Base-by-base conservation (phyloP, 108 stramenopile species). In the Discostella pseudostelligera region DNA sequence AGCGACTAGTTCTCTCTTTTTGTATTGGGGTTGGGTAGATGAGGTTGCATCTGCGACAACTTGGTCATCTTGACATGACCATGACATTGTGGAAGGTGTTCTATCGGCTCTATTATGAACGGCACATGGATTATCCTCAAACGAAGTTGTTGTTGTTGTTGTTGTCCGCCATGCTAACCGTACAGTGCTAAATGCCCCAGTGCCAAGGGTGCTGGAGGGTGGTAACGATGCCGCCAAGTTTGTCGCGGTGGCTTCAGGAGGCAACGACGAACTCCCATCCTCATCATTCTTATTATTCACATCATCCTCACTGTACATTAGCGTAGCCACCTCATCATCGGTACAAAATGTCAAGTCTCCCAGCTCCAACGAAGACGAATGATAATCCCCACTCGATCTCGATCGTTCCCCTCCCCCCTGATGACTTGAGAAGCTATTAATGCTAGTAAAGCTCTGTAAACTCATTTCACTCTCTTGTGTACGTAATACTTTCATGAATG, bases 1-100 rank as follows among this genome's bases (percentile, higher is more conserved):
- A 4, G 93, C 93, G 8, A 91, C 89, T 6, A 88, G 65, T 17
- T 89, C 79, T 36, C 83, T 88, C 39, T 80, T 67, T 11, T 39
- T 60, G 39, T 40, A 32, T 32, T 5, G 32, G 5, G 4, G 32
- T 32, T 3, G 32, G 32, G 32, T 32, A 4, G 32, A 32, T 5
- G 5, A 3, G 32, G 32, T 32, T n/a, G n/a, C n/a, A n/a, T n/a
- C n/a, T n/a, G n/a, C n/a, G n/a, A n/a, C n/a, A n/a, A n/a, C n/a
- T n/a, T n/a, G n/a, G n/a, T n/a, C n/a, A n/a, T n/a, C n/a, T n/a
- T n/a, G n/a, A n/a, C n/a, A n/a, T n/a, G n/a, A n/a, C n/a, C n/a
- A n/a, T n/a, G n/a, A n/a, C n/a, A n/a, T n/a, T n/a, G n/a, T n/a
- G n/a, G n/a, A n/a, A n/a, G n/a, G n/a, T n/a, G n/a, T n/a, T n/a